Evolutionary conservation across 352 stramenopile genomes (phyloP), one percentile per base, ranked within the genome.

Genomic region (Phytophthora podocarpi): DNA sequence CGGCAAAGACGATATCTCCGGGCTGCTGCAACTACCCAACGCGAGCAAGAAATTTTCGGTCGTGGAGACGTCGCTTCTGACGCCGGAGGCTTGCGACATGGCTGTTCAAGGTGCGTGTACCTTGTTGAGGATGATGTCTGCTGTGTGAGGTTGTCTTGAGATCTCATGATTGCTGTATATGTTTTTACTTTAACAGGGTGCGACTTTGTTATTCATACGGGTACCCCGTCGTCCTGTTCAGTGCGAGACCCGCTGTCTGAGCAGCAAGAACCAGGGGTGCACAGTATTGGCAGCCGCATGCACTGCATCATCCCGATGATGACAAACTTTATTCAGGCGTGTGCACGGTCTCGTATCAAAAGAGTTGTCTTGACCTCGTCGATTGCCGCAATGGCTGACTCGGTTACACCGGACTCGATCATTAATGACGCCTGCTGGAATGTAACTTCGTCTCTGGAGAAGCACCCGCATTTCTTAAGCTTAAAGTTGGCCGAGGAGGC

Each of bases 301-400:
- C 87, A 96, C 74, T 95, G 85, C 40, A 96, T 96, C 70, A 93
- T 96, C 27, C 87, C 87, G 11, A 96, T 96, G 86, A 96, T 96
- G 87, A 95, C 86, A 11, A 96, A 96, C 67, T 96, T 96, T 49
- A 94, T 96, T 56, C 86, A 93, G 50, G 85, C 87, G 0, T 96
- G 87, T 56, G 84, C 87, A 12, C 82, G 87, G 10, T 72, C 82
- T 4, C 81, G 85, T 37, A 78, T 95, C 32, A 94, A 95, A 73
- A 71, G 86, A 20, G 87, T 96, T 4, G 84, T 96, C 15, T 59
- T 96, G 18, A 95, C 86, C 9, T 96, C 87, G 18, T 96, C 87
- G 24, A 76, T 96, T 35, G 85, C 86, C 23, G 87, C 87, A 0
- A 95, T 96, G 87, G 85, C 86, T 0, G 87, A 96, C 70, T 76